Conservation (phyloP, 1,284 basidiomycete species). For the Cutaneotrichosporon mucoides region DNA sequence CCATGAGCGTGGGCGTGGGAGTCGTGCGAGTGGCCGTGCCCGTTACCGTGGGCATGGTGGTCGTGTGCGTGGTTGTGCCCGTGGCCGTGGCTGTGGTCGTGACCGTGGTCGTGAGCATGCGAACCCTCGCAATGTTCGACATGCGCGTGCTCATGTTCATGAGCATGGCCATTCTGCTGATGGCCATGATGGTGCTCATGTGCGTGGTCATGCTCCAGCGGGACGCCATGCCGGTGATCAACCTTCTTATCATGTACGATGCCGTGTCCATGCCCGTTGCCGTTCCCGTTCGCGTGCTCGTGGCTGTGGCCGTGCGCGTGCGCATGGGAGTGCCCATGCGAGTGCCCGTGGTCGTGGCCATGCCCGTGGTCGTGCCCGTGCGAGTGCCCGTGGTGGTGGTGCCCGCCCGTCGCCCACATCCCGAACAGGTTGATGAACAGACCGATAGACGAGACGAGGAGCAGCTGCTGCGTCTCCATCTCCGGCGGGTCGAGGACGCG, state of each 20-base stretch:
- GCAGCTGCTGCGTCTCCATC: constrained; percentile 92
- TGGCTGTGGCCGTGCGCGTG: too few species aligned
- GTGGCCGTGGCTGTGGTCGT: constrained; percentile 7
- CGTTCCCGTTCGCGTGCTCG: neutral
- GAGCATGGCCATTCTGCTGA: constrained; percentile 7
- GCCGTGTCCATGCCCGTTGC: constrained; percentile 18
- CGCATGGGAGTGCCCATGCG: constrained; percentile 14
- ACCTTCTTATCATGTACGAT: constrained; percentile 43
- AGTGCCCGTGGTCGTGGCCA: constrained; percentile 19
- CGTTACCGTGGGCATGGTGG: constrained; percentile 19
- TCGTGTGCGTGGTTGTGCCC: constrained; percentile 36
- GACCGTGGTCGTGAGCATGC: constrained; percentile 1
- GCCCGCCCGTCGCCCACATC: constrained; percentile 98
- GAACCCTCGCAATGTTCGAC: too few species aligned
- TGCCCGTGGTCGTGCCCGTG: constrained; percentile 30
- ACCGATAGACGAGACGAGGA: constrained; percentile 84
- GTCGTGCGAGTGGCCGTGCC: constrained; percentile 33
- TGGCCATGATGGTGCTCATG: constrained; percentile 10
- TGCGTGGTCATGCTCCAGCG: neutral
- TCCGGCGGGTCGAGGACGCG: constrained; percentile 91
- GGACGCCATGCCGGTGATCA: constrained; percentile 39
- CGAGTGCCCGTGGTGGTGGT: constrained; percentile 67
- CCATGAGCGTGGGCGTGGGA: constrained; percentile 18
- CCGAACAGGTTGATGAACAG: constrained; percentile 94
- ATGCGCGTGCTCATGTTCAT: constrained; percentile 6